Evolutionary conservation across 2,329 filamentous ascomycete genomes (phyloP).

Genomic region (Diplodia corticola): DNA sequence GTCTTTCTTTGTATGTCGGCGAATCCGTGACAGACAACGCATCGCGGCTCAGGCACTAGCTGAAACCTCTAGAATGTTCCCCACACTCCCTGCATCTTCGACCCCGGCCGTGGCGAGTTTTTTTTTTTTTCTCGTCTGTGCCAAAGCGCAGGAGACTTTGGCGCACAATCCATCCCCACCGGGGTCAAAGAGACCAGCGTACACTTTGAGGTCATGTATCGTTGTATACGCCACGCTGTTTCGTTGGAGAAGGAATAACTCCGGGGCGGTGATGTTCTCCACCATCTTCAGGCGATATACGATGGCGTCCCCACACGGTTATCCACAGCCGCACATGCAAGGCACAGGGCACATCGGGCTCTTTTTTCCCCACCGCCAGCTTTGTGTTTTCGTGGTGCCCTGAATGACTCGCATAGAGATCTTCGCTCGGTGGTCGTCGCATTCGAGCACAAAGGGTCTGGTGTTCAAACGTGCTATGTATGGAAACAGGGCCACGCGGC

Average conservation of each 20-base stretch:
- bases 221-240: neutral
- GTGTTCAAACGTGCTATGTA: neutral
- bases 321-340: constrained; percentile 1
- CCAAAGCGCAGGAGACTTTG: neutral
- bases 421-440: neutral
- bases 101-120: neutral
- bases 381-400: neutral
- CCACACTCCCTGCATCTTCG: neutral
- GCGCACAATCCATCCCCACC: neutral
- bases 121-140: neutral
- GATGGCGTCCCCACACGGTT: neutral
- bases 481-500: neutral
- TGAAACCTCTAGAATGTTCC: constrained; percentile 1
- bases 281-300: neutral
- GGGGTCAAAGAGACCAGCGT: neutral
- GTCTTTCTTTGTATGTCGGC: neutral
- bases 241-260: neutral
- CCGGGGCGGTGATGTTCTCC: neutral
- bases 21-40: constrained; percentile 15
- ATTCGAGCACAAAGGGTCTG: neutral
- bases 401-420: constrained; percentile 2
- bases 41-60: constrained; percentile 15
- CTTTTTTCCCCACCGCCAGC: neutral
- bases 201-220: too few species aligned
- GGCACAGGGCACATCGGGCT: neutral